Percentiles rank a stretch among this genome's conserved stretches.
Evolutionary conservation across 257 asterid genomes (phyloP).

Genomic region (Capsicum baccatum): DNA sequence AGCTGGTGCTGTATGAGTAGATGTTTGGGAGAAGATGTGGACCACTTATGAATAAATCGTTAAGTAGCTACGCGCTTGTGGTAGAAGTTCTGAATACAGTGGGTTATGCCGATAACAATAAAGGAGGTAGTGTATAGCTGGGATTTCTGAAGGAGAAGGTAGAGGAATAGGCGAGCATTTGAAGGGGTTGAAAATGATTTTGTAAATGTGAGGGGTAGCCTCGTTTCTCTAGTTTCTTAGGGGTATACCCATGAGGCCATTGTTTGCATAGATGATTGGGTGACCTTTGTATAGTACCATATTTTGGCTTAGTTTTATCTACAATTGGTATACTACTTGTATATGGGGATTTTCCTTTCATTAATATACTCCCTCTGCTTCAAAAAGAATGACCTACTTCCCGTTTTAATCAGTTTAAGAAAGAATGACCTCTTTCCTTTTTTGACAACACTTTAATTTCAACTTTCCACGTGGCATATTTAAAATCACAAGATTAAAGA

Average conservation of each 20-base stretch:
- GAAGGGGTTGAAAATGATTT: background rate
- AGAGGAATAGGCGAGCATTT: background rate
- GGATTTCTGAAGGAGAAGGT: background rate
- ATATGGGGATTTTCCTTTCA: background rate
- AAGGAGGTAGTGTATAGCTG: constrained; percentile 10
- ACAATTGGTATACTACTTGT: background rate
- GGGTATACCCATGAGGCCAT: background rate
- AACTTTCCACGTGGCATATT: too few relatives aligned
- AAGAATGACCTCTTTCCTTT: too few relatives aligned
- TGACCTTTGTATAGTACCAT: background rate
- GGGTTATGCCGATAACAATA: background rate
- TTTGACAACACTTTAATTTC: too few relatives aligned
- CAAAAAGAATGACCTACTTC: too few relatives aligned
- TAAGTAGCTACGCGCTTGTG: background rate
- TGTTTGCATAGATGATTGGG: background rate
- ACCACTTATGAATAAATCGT: background rate
- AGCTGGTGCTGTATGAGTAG: background rate
- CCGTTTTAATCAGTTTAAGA: too few relatives aligned
- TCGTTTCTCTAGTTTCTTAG: background rate
- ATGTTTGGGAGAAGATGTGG: background rate
- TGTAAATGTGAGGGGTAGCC: background rate
- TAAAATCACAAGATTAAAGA: too few relatives aligned
- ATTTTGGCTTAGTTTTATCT: background rate
- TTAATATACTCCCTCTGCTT: background rate
- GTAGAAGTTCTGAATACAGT: background rate